A percentile compares a stretch with the other conserved stretches of the same genome.
Evolutionary conservation across 768 basidiomycete genomes (phyloP).

Genomic region (Termitomyces titanicus): DNA sequence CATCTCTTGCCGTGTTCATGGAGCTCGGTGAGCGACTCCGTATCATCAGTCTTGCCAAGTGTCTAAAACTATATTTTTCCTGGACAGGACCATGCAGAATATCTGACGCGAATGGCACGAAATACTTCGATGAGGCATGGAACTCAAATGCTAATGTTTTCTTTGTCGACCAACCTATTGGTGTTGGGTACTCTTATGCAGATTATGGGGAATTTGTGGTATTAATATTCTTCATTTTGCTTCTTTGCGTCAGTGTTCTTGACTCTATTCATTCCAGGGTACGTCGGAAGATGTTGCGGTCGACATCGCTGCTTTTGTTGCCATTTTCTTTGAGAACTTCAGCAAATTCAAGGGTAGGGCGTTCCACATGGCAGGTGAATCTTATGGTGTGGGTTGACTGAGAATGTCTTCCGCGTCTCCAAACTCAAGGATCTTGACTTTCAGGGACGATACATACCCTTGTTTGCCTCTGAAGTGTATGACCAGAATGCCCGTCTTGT

Average conservation of each 20-base stretch:
- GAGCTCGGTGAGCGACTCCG: slow-evolving; percentile 47
- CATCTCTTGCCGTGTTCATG: slow-evolving; percentile 65
- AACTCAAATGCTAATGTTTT: slow-evolving; percentile 63
- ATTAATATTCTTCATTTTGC: slow-evolving; percentile 15
- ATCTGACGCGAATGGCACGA: slow-evolving; percentile 43
- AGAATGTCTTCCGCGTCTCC: not conserved
- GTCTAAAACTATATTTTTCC: not conserved
- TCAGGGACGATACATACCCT: slow-evolving; percentile 67
- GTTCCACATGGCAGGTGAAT: slow-evolving; percentile 72
- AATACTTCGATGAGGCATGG: slow-evolving; percentile 61
- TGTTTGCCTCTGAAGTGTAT: slow-evolving; percentile 74
- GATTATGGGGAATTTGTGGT: slow-evolving; percentile 61
- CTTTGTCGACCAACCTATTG: slow-evolving; percentile 61
- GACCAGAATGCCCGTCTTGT: slow-evolving; percentile 62
- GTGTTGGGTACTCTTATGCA: slow-evolving; percentile 61
- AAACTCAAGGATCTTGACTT: not conserved
- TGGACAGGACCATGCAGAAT: slow-evolving; percentile 64
- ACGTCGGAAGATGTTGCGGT: slow-evolving; percentile 66
- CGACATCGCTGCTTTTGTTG: slow-evolving; percentile 68
- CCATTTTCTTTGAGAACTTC: slow-evolving; percentile 75
- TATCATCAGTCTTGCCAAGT: not conserved
- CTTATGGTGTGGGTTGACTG: slow-evolving; percentile 55
- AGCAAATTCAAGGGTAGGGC: slow-evolving; percentile 61
- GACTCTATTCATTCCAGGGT: slow-evolving; percentile 30
- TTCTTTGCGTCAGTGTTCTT: not conserved